phyloP scores from a whole-genome alignment of 2,329 filamentous ascomycete species.

The Byssoonygena ceratinophila region DNA sequence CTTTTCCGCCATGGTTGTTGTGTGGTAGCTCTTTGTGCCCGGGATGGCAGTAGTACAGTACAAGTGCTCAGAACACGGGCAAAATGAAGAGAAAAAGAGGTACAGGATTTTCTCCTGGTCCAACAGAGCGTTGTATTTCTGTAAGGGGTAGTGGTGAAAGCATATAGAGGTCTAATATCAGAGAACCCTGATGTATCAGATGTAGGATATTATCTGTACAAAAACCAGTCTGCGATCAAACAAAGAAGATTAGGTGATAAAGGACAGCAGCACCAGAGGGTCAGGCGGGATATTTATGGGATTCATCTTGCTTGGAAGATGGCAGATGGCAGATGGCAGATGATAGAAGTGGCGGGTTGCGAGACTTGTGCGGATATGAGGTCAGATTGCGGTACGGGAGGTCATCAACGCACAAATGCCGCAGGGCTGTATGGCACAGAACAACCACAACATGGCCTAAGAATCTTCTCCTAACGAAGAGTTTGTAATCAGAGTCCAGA shows the following conservation, averaged over 20 bases:
- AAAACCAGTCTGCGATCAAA: too few species aligned
- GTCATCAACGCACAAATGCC: constrained; percentile 8
- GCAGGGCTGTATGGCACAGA: constrained; percentile 4
- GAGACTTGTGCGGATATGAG: constrained; percentile 13
- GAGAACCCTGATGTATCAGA: too few species aligned
- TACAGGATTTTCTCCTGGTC: too few species aligned
- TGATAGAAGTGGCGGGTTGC: constrained; percentile 9
- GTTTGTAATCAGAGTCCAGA: background rate
- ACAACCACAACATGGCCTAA: too few species aligned
- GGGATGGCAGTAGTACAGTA: background rate
- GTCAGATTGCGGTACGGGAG: background rate
- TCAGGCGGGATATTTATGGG: background rate
- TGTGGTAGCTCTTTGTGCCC: background rate
- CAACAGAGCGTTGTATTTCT: too few species aligned
- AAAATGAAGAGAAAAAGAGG: too few species aligned
- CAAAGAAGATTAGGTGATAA: background rate
- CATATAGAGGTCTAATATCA: too few species aligned
- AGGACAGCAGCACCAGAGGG: background rate
- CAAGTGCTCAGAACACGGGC: background rate
- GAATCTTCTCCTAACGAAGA: too few species aligned
- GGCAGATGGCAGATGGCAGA: too few species aligned
- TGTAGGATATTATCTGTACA: too few species aligned
- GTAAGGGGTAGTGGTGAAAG: too few species aligned
- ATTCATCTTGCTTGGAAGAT: background rate
- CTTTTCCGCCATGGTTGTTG: background rate